Base-by-base conservation (phyloP, 148 eudicot genomes). In the Fagopyrum homotropicum region DNA sequence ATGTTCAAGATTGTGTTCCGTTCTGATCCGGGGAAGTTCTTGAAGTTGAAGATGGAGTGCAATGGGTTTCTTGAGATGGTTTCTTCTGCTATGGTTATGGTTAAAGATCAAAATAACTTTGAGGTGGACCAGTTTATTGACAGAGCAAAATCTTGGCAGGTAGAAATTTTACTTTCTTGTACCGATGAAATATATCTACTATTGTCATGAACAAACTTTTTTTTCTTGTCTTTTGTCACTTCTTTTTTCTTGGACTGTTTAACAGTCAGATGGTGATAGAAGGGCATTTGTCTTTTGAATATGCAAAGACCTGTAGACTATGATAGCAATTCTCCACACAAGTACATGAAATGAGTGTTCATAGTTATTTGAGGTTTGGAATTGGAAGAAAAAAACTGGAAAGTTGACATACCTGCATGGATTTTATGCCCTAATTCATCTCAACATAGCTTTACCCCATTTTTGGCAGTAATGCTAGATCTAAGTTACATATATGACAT, bases 101-200 rank as follows among this genome's bases (percentile, higher is more conserved):
- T 76, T 72, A 75, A 76, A 59, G 73, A 77, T 68, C 52, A 73
- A 8, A 50, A 75, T 47, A 71, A 72, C 66, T 49, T 81, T 74
- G 75, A 72, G 71, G 44, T 76, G 50, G 81, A 80, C 47, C 66
- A 78, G 70, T 75, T 87, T 72, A 73, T 81, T 29, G 78, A 77
- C 48, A 86, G 83, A 82, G 83, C 91, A 26, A 74, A 76, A 71
- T 88, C 83, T 74, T 92, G 93, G 94, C 98, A 93, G 97, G 98
- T 91, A 85, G 74, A 47, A 46, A 17, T 35, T 35, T 35, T 35
- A 40, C 40, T 17, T 1, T 45, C 40, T 1, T 35, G 40, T 22
- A 45, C 11, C 8, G 16, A 71, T 46, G 5, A 45, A 45, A n/a
- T 45, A 30, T 35, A 17, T n/a, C 52, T 16, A 14, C 45, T 22